Conservation (phyloP, 495 filamentous ascomycete genomes). For the Acidomyces sp. region DNA sequence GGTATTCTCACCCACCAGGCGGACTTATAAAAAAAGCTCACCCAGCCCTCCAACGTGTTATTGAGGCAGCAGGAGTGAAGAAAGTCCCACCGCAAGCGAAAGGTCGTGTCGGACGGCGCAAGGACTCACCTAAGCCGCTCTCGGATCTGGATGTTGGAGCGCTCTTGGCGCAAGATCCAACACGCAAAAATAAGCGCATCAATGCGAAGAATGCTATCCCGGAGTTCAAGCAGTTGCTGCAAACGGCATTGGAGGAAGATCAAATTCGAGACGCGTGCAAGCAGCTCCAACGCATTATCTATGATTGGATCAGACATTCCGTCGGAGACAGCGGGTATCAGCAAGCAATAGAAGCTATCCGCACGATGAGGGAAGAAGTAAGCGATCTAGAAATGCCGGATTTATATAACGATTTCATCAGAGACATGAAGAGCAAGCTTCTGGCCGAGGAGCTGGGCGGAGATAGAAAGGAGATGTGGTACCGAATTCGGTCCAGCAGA, state of each 20-base stretch:
- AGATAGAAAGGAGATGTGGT: slow-evolving; percentile 75
- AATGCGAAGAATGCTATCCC: slow-evolving; percentile 72
- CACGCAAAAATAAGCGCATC: slow-evolving; percentile 47
- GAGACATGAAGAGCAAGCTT: slow-evolving; percentile 56
- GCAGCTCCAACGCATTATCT: slow-evolving; percentile 62
- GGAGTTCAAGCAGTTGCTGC: slow-evolving; percentile 75
- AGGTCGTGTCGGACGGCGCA: slow-evolving; percentile 52
- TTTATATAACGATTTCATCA: slow-evolving; percentile 65
- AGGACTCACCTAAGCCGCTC: slow-evolving; percentile 63
- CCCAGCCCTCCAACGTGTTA: slow-evolving; percentile 46
- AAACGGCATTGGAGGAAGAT: slow-evolving; percentile 42
- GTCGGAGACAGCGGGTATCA: slow-evolving; percentile 64
- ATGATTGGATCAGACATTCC: slow-evolving; percentile 53
- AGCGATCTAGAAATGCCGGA: slow-evolving; percentile 47
- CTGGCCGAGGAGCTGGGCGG: slow-evolving; percentile 62
- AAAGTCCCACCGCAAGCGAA: slow-evolving; percentile 63
- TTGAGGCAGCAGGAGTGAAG: slow-evolving; percentile 66
- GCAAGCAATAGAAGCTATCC: slow-evolving; percentile 60
- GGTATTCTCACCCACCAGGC: slow-evolving; percentile 61
- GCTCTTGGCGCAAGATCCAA: slow-evolving; percentile 45
- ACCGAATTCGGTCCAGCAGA: slow-evolving; percentile 47
- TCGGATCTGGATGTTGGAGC: slow-evolving; percentile 81
- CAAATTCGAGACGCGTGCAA: slow-evolving; percentile 53
- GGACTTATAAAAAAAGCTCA: slow-evolving; percentile 46
- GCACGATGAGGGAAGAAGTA: slow-evolving; percentile 61